phyloP scores from a whole-genome alignment of 441 rosid genomes.

The Mallotus japonicus region DNA sequence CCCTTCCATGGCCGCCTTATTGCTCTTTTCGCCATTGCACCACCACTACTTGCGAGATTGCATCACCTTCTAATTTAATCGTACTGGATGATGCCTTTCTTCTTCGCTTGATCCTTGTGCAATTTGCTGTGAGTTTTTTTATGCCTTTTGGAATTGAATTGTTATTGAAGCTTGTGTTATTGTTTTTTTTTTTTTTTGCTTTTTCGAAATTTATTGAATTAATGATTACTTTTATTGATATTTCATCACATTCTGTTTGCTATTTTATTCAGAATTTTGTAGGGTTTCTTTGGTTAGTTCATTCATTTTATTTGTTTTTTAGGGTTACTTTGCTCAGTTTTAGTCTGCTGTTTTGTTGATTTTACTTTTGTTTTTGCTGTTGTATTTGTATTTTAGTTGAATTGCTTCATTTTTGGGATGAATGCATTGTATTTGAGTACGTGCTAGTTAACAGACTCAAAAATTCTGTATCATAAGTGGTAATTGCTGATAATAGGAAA shows the following conservation, averaged over 20 bases:
- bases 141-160: not conserved
- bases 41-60: not conserved
- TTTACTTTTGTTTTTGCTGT: not conserved
- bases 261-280: not conserved
- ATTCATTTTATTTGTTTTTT: not conserved
- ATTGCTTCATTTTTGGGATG: not conserved
- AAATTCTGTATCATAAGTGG: too few relatives aligned
- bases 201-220: not conserved
- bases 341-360: not conserved
- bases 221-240: not conserved
- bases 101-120: conserved; percentile 19
- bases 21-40: conserved; percentile 9
- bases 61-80: conserved; percentile 23
- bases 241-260: not conserved
- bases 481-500: too few relatives aligned
- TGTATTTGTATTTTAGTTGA: not conserved
- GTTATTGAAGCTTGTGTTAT: not conserved
- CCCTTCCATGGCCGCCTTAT: conserved; percentile 28
- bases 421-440: not conserved
- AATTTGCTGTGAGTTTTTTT: conserved; percentile 35
- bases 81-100: conserved; percentile 15
- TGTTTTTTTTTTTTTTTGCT: not conserved
- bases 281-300: too few relatives aligned
- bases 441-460: not conserved
- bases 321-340: not conserved